phyloP scores from a whole-genome alignment of 2,329 filamentous ascomycete genomes.

The Colletotrichum noveboracense region DNA sequence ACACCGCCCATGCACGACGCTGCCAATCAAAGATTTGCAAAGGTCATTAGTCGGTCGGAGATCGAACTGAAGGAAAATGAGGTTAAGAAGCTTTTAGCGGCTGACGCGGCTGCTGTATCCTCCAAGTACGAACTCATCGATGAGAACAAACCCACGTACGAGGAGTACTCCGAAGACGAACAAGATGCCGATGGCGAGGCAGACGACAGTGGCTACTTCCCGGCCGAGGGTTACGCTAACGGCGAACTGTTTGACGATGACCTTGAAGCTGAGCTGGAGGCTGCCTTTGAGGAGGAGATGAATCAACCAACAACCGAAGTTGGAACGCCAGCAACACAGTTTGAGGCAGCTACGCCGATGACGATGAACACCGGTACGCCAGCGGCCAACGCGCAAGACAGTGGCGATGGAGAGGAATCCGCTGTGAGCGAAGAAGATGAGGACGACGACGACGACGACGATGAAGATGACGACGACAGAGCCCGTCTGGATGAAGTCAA shows the following conservation, averaged over 20 bases:
- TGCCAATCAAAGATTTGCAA: slow-evolving; percentile 81
- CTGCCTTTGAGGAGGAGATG: slow-evolving; percentile 56
- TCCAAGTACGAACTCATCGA: slow-evolving; percentile 71
- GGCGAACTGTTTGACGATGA: slow-evolving; percentile 47
- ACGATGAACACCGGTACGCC: slow-evolving; percentile 48
- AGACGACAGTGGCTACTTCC: slow-evolving; percentile 49
- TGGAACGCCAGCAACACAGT: slow-evolving; percentile 45
- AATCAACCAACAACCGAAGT: slow-evolving; percentile 39
- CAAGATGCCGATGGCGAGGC: slow-evolving; percentile 50
- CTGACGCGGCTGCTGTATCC: slow-evolving; percentile 67
- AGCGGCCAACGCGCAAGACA: slow-evolving; percentile 46
- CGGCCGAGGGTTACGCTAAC: slow-evolving; percentile 30
- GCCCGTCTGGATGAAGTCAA: slow-evolving; percentile 55
- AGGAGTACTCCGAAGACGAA: slow-evolving; percentile 67
- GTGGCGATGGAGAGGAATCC: slow-evolving; percentile 50
- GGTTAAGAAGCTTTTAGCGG: slow-evolving; percentile 74
- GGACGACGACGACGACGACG: slow-evolving; percentile 58
- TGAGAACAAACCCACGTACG: slow-evolving; percentile 40
- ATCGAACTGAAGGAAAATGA: slow-evolving; percentile 85
- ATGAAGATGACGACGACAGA: slow-evolving; percentile 59
- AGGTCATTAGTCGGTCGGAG: slow-evolving; percentile 80
- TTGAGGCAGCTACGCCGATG: slow-evolving; percentile 51
- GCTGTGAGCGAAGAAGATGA: slow-evolving; percentile 53
- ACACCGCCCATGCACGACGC: slow-evolving; percentile 90
- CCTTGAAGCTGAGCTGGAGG: slow-evolving; percentile 60